Base-by-base conservation (phyloP, 306 rosid genomes). In the Begonia masoniana region DNA sequence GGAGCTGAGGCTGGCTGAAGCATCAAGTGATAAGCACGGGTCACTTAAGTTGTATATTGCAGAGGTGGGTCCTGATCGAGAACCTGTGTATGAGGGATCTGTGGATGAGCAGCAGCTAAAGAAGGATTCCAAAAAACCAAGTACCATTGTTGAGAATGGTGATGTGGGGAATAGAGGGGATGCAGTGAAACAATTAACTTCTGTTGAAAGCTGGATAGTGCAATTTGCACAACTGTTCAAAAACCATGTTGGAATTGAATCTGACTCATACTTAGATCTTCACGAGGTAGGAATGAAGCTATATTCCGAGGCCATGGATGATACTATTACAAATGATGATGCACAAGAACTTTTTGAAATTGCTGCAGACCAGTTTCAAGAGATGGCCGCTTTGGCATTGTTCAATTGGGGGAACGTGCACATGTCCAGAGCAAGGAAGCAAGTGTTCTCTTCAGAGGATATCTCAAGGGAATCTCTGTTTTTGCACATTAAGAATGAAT, bases 391-490 rank as follows among this genome's bases (percentile, higher is more conserved):
- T 59, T 59, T 87, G 78, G 89, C 96, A 12, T 59, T 83, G 70
- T 81, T 87, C 50, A 83, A 87, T 56, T 83, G 87, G 96, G 96
- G 96, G 58, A 87, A 72, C 62, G 89, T 87, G 54, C 94, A 87
- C 72, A 61, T 78, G 87, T 80, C 81, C 15, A 81, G 42, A 73
- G 96, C 85, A 1, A 83, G 96, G 77, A 87, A 68, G 74, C 54
- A 58, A 15, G 76, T 75, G 12, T 56, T 68, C 50, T 43, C 56
- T 39, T 50, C 82, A 1, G 94, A 87, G 39, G 87, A 83, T 11
- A 81, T 71, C n/a, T 58, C 70, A 6, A 78, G 66, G 64, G 87
- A 87, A 31, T 60, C 69, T 81, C 72, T 67, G 94, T 71, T 10
- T 87, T 87, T 94, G 81, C 96, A 36, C 50, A 26, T 87, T 15